Base-by-base conservation (phyloP, 352 stramenopile genomes). In the Phytophthora ramorum region DNA sequence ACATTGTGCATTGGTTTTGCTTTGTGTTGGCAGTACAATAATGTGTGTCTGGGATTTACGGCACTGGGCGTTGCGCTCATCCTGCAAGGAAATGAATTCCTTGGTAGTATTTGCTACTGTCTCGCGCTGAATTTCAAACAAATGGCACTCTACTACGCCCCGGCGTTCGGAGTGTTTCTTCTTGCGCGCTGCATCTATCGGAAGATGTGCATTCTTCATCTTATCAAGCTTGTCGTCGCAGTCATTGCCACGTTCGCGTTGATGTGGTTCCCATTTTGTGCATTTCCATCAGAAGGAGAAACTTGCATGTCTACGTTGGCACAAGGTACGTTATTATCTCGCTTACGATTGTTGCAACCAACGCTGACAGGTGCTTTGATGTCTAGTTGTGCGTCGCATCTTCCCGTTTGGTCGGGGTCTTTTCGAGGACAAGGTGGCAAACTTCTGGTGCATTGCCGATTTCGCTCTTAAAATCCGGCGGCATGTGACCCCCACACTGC, bases 91-190 rank as follows among this genome's bases (percentile, higher is more conserved):
- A 81, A 92, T 59, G 89, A 97, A 56, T 90, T 96, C 32, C 67
- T 95, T 7, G 89, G 84, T 16, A 92, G 89, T 66, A 61, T 95
- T 59, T 83, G 75, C 44, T 99, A 98, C 76, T 93, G 83, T 45
- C 73, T 99, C 24, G 94, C 97, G 34, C 82, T 99, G 7, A 99
- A 98, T 70, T 99, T 99, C 70, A 99, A 99, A 86, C 98, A 99
- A 90, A 99, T 99, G 93, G 89, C 96, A n/a, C 84, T 99, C 5
- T 99, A 99, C 78, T 99, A 98, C 73, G 92, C 96, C 0, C 96
- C 96, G 5, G 92, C 89, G 34, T 85, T 99, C 34, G 98, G 98
- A 56, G 79, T 95, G 7, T 98, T 93, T 66, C 78, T 99, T n/a
- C 68, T 99, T 24, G 85, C 87, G 19, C 92, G 92, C 53, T 98